phyloP scores from a whole-genome alignment of 192 early-diverging fungal genomes.

The Haplosporangium gracile region DNA sequence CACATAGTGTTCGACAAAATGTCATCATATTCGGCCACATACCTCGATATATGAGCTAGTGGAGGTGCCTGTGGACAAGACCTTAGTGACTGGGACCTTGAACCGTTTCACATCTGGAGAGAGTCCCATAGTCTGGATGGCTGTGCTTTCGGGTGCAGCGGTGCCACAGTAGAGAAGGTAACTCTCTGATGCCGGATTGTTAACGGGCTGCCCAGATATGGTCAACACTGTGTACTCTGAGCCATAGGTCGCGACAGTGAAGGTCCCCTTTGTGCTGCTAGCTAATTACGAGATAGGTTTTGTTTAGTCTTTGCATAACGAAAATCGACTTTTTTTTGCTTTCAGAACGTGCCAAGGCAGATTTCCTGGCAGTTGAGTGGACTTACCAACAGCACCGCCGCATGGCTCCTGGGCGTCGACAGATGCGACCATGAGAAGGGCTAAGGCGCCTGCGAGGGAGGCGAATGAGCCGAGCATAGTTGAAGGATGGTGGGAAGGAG shows the following conservation, averaged over 20 bases:
- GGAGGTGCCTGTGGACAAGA: slow-evolving; percentile 46
- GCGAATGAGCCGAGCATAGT: slow-evolving; percentile 17
- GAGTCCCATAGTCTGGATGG: slow-evolving; percentile 21
- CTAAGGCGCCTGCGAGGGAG: background rate
- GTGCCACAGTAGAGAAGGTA: slow-evolving; percentile 59
- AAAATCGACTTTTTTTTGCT: too few species aligned
- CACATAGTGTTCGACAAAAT: too few species aligned
- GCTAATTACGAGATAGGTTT: slow-evolving; percentile 9
- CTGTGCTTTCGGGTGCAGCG: slow-evolving; percentile 5
- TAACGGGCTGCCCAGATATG: slow-evolving; percentile 3
- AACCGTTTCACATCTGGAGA: background rate
- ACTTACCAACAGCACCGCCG: slow-evolving; percentile 11
- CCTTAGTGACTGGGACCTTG: slow-evolving; percentile 50
- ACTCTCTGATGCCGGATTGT: slow-evolving; percentile 35
- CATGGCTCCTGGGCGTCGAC: slow-evolving; percentile 17
- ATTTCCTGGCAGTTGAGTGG: background rate
- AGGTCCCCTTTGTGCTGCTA: slow-evolving; percentile 26
- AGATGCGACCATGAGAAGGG: slow-evolving; percentile 17
- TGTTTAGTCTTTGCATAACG: too few species aligned
- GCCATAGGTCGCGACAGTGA: slow-evolving; percentile 38
- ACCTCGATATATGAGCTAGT: slow-evolving; percentile 62
- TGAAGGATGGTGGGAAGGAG: background rate
- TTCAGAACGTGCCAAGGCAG: too few species aligned
- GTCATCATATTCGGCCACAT: slow-evolving; percentile 7
- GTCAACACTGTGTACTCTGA: slow-evolving; percentile 41